Base-by-base conservation (phyloP, 306 rosid genomes). In the Cajanus cajan region DNA sequence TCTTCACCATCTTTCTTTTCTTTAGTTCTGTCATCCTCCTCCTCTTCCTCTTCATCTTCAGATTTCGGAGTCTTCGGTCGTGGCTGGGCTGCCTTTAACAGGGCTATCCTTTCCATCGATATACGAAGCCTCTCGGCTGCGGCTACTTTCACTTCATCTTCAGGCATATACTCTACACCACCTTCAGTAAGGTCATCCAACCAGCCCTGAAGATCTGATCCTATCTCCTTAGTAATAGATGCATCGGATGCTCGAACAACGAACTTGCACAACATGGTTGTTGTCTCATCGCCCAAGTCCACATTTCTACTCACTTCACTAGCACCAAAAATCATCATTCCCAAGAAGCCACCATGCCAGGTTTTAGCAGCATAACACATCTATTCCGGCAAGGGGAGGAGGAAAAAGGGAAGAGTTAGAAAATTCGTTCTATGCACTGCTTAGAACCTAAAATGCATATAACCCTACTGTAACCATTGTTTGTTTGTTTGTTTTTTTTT, bases 151-250 rank as follows among this genome's bases (percentile, higher is more conserved):
- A 95, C 99, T 87, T 95, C 98, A 41, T 95, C 99, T 87, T 95
- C 99, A 0, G 98, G 97, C 97, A 93, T 88, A 85, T 95, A 95
- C 83, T 95, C 99, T 48, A 93, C 99, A 4, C 96, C 98, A n/a
- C 98, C 99, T 69, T 93, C 99, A 6, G 98, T 93, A 24, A 95
- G 93, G 85, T 95, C 99, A 75, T 95, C 99, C 76, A 90, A 82
- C 99, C 99, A 95, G 51, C 99, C 97, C 86, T 95, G 99, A 61
- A 85, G 91, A 86, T 95, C 99, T 39, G 93, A 89, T 82, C 90
- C 97, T 13, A 95, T 93, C 89, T 95, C 98, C 85, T 90, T 95
- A 0, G 98, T 89, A 69, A 95, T 91, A 14, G 97, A 91, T 40
- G 96, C 90, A 62, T 95, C 98, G 6, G 99, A 95, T 72, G 97